phyloP scores from a whole-genome alignment of 768 basidiomycete species.

The Cystofilobasidium ferigula region DNA sequence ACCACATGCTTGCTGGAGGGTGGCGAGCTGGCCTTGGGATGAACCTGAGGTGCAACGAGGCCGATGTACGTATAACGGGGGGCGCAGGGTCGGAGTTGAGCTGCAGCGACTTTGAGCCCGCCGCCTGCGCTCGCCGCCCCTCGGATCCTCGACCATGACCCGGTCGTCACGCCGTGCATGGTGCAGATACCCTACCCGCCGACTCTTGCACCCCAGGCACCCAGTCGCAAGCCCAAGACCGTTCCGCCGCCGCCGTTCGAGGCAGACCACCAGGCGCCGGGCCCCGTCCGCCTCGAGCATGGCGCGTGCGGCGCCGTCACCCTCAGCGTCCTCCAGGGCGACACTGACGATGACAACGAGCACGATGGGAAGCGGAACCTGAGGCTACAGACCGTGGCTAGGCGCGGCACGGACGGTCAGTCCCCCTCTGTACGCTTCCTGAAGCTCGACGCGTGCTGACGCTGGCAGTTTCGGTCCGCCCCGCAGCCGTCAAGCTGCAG shows the following conservation, averaged over 20 bases:
- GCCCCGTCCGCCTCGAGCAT: not conserved
- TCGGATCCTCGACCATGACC: not conserved
- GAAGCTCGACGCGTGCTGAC: not conserved
- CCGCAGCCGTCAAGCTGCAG: conserved; percentile 6
- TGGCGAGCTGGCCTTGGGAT: no score
- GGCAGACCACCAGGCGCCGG: conserved; percentile 4
- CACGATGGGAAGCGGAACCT: not conserved
- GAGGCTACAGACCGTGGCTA: not conserved
- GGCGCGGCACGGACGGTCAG: not conserved
- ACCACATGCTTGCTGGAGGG: no score
- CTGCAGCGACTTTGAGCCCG: not conserved
- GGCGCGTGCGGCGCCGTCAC: not conserved
- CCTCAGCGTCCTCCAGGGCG: not conserved
- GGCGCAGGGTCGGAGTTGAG: not conserved
- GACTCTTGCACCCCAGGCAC: not conserved
- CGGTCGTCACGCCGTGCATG: not conserved
- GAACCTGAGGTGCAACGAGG: no score
- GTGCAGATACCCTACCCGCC: not conserved
- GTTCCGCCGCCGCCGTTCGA: not conserved
- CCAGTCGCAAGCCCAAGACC: not conserved
- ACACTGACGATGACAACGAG: not conserved
- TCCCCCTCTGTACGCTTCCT: not conserved
- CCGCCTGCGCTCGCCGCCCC: not conserved
- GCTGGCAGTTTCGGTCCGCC: not conserved
- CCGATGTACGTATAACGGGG: no score